These are phyloP conservation scores for Penicillium aurantiogriseum DNA, from an alignment of 2,329 filamentous ascomycete genomes.

Conservation along the genomic window DNA sequence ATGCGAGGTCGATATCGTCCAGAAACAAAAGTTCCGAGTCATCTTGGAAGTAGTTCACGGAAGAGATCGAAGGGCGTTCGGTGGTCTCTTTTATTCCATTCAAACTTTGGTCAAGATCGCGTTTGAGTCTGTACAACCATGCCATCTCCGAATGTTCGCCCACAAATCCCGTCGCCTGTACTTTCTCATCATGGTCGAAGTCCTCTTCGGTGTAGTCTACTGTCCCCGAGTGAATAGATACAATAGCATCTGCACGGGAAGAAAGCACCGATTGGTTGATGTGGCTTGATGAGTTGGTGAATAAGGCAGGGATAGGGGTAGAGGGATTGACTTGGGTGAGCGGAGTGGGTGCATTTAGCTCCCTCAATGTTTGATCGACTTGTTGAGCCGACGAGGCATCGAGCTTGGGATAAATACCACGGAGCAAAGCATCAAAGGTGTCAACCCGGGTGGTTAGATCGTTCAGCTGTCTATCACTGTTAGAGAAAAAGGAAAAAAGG, in stretches of 20 bases:
- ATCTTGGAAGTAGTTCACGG: constrained; percentile 42
- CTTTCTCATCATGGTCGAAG: constrained; percentile 42
- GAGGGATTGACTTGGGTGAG: background rate
- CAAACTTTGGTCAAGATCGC: constrained; percentile 32
- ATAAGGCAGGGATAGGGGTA: constrained; percentile 11
- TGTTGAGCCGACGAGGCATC: constrained; percentile 33
- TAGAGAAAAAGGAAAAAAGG: constrained; percentile 2
- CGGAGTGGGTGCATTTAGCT: constrained; percentile 28
- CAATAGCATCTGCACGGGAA: constrained; percentile 13
- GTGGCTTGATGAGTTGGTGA: background rate
- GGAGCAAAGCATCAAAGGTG: constrained; percentile 37
- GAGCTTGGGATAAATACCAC: constrained; percentile 35
- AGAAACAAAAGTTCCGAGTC: constrained; percentile 36
- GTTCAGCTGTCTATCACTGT: constrained; percentile 36
- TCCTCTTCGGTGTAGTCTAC: constrained; percentile 46
- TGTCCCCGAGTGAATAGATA: constrained; percentile 33
- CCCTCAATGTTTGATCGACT: constrained; percentile 36
- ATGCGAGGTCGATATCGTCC: constrained; percentile 37
- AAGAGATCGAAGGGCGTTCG: constrained; percentile 31
- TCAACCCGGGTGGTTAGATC: constrained; percentile 39
- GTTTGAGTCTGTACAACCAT: constrained; percentile 45
- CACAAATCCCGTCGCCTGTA: constrained; percentile 42
- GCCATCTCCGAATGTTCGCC: constrained; percentile 47
- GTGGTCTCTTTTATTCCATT: constrained; percentile 17
- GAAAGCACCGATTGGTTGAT: background rate